Evolutionary conservation across 2,329 filamentous ascomycete species (phyloP).

Genomic region (Colletotrichum limetticola): DNA sequence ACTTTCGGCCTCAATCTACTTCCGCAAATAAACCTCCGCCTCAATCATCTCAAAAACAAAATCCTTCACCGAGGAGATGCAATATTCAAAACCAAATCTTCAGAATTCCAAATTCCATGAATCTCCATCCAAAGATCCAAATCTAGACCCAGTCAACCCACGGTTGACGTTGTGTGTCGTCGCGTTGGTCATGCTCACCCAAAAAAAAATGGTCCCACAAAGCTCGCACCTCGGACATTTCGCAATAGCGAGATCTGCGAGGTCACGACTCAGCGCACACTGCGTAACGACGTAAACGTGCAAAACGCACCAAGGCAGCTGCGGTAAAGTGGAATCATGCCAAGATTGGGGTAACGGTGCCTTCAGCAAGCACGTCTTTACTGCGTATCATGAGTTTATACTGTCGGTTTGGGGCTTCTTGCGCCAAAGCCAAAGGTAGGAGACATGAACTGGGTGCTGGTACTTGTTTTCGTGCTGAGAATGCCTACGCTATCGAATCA

Average conservation of each 20-base stretch:
- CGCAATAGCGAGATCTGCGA: conserved; percentile 8
- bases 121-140: neutral
- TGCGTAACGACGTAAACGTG: neutral
- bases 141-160: neutral
- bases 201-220: neutral
- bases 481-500: no score
- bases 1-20: neutral
- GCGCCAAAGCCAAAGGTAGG: no score
- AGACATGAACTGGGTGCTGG: no score
- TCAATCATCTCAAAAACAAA: neutral
- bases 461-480: no score
- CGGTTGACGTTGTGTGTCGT: neutral
- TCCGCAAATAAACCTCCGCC: neutral
- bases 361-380: neutral
- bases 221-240: conserved; percentile 11
- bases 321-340: conserved; percentile 3
- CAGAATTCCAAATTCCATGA: neutral
- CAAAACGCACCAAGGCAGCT: no score
- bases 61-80: neutral
- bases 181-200: no score
- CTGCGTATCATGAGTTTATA: no score
- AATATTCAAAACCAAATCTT: neutral
- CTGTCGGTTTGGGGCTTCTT: neutral
- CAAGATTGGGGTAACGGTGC: conserved; percentile 12
- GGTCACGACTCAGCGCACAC: neutral